Conservation (phyloP, 1,284 basidiomycete genomes). For the Trichosporon inkin region DNA sequence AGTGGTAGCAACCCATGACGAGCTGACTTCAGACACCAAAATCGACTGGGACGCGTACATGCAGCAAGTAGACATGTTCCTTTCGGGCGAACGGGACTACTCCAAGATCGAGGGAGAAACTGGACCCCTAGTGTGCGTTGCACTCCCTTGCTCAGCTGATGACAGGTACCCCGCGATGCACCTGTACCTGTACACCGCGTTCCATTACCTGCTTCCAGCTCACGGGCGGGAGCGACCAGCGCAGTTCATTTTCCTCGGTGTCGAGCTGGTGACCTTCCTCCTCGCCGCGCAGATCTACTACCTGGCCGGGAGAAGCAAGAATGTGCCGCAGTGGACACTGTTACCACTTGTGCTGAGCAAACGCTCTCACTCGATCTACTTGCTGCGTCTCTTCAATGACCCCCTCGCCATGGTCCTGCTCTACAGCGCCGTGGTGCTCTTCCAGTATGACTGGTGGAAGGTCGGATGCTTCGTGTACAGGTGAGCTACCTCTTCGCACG, state of each 20-base stretch:
- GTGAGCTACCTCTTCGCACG: constrained; percentile 53
- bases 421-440: constrained; percentile 52
- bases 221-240: constrained; percentile 58
- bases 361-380: constrained; percentile 87
- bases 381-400: constrained; percentile 92
- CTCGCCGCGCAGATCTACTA: constrained; percentile 67
- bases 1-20: constrained; percentile 38
- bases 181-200: constrained; percentile 73
- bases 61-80: constrained; percentile 72
- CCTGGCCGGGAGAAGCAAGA: constrained; percentile 52
- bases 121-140: constrained; percentile 81
- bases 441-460: constrained; percentile 58
- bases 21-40: constrained; percentile 73
- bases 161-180: constrained; percentile 90
- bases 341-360: constrained; percentile 80
- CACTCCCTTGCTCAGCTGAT: neutral
- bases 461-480: constrained; percentile 42
- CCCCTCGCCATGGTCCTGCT: constrained; percentile 69
- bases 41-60: constrained; percentile 68
- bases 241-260: constrained; percentile 69
- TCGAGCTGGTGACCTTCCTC: constrained; percentile 66
- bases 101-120: constrained; percentile 81
- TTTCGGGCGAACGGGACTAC: constrained; percentile 82
- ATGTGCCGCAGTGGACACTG: constrained; percentile 69
- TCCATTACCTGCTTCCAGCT: constrained; percentile 58